Percentiles rank a stretch among this genome's conserved stretches.
phyloP scores from a whole-genome alignment of 257 asterid genomes.

The Nicotiana obtusifolia region DNA sequence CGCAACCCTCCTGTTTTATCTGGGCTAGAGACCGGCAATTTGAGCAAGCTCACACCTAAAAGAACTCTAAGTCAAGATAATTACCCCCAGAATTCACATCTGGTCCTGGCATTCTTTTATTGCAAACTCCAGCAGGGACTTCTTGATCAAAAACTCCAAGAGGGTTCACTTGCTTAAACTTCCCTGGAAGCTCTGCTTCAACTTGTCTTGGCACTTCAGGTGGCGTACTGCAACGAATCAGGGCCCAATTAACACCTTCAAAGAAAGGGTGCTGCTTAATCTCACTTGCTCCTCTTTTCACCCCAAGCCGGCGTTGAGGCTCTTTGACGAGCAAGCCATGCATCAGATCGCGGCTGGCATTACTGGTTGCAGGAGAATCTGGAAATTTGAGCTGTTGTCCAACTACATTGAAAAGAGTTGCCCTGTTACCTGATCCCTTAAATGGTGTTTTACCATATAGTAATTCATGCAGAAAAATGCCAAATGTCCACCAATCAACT shows the following conservation, averaged over 20 bases:
- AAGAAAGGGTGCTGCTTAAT: constrained; percentile 36
- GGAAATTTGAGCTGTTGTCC: constrained; percentile 34
- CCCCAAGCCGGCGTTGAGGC: constrained; percentile 31
- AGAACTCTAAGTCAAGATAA: constrained; percentile 34
- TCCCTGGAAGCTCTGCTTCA: constrained; percentile 13
- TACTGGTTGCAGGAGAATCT: constrained; percentile 31
- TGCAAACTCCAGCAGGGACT: constrained; percentile 13
- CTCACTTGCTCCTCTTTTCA: constrained; percentile 40
- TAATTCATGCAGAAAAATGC: constrained; percentile 30
- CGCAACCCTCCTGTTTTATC: too few species aligned
- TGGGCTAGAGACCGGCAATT: too few species aligned
- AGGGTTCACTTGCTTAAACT: constrained; percentile 17
- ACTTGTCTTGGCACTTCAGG: constrained; percentile 36
- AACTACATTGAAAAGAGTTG: constrained; percentile 32
- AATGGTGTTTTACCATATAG: constrained; percentile 33
- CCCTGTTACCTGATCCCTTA: constrained; percentile 33
- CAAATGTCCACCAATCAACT: constrained; percentile 41
- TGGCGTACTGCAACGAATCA: constrained; percentile 38
- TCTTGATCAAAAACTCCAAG: constrained; percentile 2
- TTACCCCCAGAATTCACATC: constrained; percentile 25
- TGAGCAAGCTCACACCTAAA: constrained; percentile 4
- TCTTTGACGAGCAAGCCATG: constrained; percentile 31
- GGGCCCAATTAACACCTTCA: constrained; percentile 40
- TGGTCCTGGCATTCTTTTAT: constrained; percentile 23
- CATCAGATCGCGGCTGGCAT: constrained; percentile 29